Percentiles rank a stretch among this genome's conserved stretches.
Conservation (phyloP, 1,139 yeast genomes). For the Yamadazyma sp. region DNA sequence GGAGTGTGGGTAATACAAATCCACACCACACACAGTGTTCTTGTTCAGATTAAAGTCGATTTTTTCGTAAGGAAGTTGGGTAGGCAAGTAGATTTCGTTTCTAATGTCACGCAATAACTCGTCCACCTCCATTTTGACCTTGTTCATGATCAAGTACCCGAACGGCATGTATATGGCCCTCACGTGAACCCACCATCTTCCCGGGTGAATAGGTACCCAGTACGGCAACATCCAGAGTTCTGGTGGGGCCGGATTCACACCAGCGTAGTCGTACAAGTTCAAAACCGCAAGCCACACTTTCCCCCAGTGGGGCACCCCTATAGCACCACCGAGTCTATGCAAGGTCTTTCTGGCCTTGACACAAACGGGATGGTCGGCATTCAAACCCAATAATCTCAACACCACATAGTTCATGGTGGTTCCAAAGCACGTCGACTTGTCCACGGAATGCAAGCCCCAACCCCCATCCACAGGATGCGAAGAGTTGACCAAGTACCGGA, state of each 20-base stretch:
- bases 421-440: slow-evolving; percentile 93
- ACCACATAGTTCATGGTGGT: slow-evolving; percentile 83
- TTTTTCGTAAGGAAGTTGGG: slow-evolving; percentile 53
- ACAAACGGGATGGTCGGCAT: slow-evolving; percentile 73
- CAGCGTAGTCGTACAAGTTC: slow-evolving; percentile 89
- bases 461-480: slow-evolving; percentile 99
- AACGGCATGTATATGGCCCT: slow-evolving; percentile 88
- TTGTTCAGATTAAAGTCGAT: slow-evolving; percentile 73
- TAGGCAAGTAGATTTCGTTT: slow-evolving; percentile 64
- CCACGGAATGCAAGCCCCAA: slow-evolving; percentile 93
- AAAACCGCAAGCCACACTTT: slow-evolving; percentile 84
- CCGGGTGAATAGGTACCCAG: slow-evolving; percentile 82
- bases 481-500: slow-evolving; percentile 80
- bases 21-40: slow-evolving; percentile 88
- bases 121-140: slow-evolving; percentile 57
- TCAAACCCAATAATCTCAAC: slow-evolving; percentile 74
- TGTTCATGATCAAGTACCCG: slow-evolving; percentile 71
- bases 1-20: slow-evolving; percentile 91
- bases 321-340: slow-evolving; percentile 80
- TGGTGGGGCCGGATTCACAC: slow-evolving; percentile 97
- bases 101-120: slow-evolving; percentile 66
- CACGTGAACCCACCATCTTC: slow-evolving; percentile 99
- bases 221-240: slow-evolving; percentile 92
- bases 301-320: slow-evolving; percentile 96
- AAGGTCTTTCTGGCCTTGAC: slow-evolving; percentile 75